Base-by-base conservation (phyloP, 768 basidiomycete genomes). In the Hypholoma fasciculare region DNA sequence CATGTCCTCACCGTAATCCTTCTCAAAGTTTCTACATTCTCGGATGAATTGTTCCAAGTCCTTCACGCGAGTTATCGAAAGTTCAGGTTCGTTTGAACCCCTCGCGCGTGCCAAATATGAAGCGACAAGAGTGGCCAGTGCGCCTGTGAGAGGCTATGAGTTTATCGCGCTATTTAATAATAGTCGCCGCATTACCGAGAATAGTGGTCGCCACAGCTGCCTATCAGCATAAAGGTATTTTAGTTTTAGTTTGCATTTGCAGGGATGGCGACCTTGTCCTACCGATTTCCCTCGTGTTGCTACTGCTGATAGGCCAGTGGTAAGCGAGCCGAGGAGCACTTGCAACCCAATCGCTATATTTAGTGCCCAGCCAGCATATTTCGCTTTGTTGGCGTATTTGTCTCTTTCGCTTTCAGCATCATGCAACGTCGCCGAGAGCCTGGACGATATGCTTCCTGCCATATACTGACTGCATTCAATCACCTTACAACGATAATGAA, bases 21-120 rank as follows among this genome's bases (percentile, higher is more conserved):
- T 72, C 48, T 77, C 62, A 60, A 87, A 87, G 2, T 82, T 80
- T 46, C 77, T 65, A 43, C 78, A 76, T 62, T 89, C 85, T 38
- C 89, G 82, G 20, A 90, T 72, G 63, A 85, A 92, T 17, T 84
- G 79, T 17, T 89, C 85, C 2, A 91, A 74, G 57, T 87, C 85
- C 60, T 85, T 84, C 6, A 76, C 76, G 8, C 83, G 81, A 6
- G 72, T 68, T 23, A 77, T 75, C 0, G 87, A 88, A 17, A 79
- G 49, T 61, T 90, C 86, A 1, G 90, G 90, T 63, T 91, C 89
- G 36, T 82, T 82, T 0, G 87, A 84, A 12, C 88, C 87, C 39
- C 89, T 82, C 19, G 82, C 78, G 8, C 85, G 84, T 4, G 89
- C 90, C 34, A 92, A 75, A 69, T 88, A 91, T 2, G 88, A 86